Evolutionary conservation across 768 basidiomycete genomes (phyloP).

Genomic region (Lactarius sanguifluus): DNA sequence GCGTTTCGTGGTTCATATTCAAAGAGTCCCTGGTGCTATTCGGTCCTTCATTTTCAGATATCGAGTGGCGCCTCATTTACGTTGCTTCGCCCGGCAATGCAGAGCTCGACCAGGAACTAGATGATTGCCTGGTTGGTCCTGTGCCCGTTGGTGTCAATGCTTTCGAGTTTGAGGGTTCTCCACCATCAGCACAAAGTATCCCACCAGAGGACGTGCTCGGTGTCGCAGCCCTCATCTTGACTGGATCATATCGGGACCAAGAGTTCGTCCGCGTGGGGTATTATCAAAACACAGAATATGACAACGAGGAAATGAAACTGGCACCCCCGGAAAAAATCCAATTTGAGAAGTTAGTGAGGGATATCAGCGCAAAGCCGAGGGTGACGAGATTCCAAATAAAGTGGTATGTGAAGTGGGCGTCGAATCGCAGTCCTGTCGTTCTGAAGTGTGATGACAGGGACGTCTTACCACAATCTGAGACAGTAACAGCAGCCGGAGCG

Average conservation of each 20-base stretch:
- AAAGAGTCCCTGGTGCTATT: not conserved
- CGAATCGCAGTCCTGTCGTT: not conserved
- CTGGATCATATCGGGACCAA: conserved; percentile 93
- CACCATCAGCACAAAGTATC: conserved; percentile 83
- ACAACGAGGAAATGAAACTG: conserved; percentile 88
- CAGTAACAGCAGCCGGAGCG: conserved; percentile 52
- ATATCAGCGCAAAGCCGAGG: conserved; percentile 87
- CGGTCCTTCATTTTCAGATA: conserved; percentile 50
- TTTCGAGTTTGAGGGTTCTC: conserved; percentile 90
- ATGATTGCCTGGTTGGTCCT: conserved; percentile 96
- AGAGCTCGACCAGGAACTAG: conserved; percentile 93
- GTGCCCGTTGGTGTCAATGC: conserved; percentile 96
- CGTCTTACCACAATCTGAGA: conserved; percentile 45
- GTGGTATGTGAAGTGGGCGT: conserved; percentile 51
- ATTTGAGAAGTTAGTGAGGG: conserved; percentile 80
- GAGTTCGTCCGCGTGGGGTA: conserved; percentile 99
- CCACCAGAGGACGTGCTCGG: conserved; percentile 90
- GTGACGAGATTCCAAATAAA: conserved; percentile 93
- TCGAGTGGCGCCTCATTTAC: conserved; percentile 98
- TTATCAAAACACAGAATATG: conserved; percentile 99
- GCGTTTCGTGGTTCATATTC: conserved; percentile 26
- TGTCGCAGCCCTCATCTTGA: conserved; percentile 95
- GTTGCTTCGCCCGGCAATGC: conserved; percentile 92
- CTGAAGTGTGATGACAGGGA: conserved; percentile 19
- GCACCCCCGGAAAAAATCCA: conserved; percentile 64